Conservation (phyloP, 139 green algal species). For the Trebouxia sp. region DNA sequence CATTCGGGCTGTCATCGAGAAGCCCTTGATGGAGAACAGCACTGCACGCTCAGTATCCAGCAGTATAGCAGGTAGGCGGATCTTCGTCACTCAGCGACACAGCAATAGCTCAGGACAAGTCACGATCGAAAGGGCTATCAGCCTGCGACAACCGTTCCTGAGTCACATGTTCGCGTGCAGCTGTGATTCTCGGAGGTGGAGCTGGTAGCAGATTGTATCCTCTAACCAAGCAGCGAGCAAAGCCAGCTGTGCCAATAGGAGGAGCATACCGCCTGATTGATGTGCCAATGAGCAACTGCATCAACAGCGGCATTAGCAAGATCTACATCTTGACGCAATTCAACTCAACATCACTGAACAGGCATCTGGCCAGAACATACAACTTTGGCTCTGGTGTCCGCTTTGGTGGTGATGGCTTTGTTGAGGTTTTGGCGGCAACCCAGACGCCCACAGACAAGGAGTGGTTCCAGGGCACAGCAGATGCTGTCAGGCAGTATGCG, state of each 20-base stretch:
- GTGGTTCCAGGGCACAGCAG: slow-evolving; percentile 96
- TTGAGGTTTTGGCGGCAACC: slow-evolving; percentile 72
- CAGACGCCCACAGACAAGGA: slow-evolving; percentile 61
- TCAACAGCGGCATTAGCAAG: slow-evolving; percentile 98
- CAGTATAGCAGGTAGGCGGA: slow-evolving; percentile 38
- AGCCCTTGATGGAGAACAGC: slow-evolving; percentile 34
- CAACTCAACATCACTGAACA: slow-evolving; percentile 98
- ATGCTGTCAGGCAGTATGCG: slow-evolving; percentile 96
- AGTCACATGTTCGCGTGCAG: slow-evolving; percentile 34
- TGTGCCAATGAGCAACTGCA: slow-evolving; percentile 99
- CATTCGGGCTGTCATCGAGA: slow-evolving; percentile 35
- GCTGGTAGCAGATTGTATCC: slow-evolving; percentile 91
- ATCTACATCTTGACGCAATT: slow-evolving; percentile 98
- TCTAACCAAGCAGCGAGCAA: slow-evolving; percentile 90
- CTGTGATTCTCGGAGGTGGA: slow-evolving; percentile 92
- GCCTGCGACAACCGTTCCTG: not conserved
- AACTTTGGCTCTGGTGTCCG: slow-evolving; percentile 90
- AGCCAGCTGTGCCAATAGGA: slow-evolving; percentile 97
- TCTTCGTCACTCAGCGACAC: not conserved
- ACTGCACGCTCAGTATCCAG: slow-evolving; percentile 34
- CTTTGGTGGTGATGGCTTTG: slow-evolving; percentile 89
- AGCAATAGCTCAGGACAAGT: not conserved
- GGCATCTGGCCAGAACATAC: slow-evolving; percentile 95
- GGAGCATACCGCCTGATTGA: slow-evolving; percentile 98
- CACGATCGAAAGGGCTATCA: not conserved